phyloP scores from a whole-genome alignment of 257 asterid species.

The Mitragyna speciosa region DNA sequence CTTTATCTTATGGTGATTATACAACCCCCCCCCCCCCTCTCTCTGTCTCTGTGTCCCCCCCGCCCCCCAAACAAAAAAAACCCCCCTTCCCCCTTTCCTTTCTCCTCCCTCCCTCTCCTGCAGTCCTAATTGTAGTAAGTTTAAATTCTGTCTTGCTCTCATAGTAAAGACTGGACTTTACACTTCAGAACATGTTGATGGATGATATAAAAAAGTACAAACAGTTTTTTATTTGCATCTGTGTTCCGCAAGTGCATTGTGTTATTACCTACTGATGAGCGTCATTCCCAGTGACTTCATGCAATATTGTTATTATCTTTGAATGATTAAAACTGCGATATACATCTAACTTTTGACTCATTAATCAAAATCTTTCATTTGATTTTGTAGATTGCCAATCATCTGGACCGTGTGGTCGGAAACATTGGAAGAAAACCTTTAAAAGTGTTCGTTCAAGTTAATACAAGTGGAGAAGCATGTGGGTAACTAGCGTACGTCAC shows the following conservation, averaged over 20 bases:
- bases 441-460: conserved; percentile 89
- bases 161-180: not conserved
- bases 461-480: conserved; percentile 98
- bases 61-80: no score
- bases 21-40: no score
- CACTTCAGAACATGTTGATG: not conserved
- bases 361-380: not conserved
- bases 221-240: not conserved
- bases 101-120: not conserved
- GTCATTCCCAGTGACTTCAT: not conserved
- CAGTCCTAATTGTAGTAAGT: not conserved
- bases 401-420: conserved; percentile 70
- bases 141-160: not conserved
- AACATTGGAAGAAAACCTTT: conserved; percentile 80
- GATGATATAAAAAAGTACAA: not conserved
- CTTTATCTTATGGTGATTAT: not conserved
- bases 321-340: not conserved
- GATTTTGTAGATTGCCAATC: conserved; percentile 68
- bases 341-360: no score
- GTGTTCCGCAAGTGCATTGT: not conserved
- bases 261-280: not conserved
- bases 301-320: not conserved
- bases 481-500: conserved; percentile 48
- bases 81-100: no score
- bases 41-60: no score